Percentiles rank a stretch among this genome's conserved stretches.
Evolutionary conservation across 78 protist species (phyloP).

Genomic region (Salpingoeca rosetta): DNA sequence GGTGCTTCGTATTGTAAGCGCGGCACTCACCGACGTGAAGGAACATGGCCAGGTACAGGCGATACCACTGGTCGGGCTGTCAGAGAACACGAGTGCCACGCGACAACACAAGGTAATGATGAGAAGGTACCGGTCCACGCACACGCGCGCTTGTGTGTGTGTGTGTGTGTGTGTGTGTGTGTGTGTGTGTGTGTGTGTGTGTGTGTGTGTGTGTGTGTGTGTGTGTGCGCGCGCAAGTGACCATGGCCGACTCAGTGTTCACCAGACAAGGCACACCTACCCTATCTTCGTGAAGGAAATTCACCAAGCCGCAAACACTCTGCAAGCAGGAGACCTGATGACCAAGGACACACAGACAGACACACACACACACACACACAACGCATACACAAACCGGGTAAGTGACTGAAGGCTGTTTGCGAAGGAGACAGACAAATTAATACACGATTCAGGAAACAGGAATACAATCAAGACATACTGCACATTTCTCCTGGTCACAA

Average conservation of each 20-base stretch:
- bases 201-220: background rate
- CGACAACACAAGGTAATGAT: too few relatives aligned
- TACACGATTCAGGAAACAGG: too few relatives aligned
- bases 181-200: slow-evolving; percentile 2
- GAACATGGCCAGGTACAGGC: background rate
- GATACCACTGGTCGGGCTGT: background rate
- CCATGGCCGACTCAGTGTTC: background rate
- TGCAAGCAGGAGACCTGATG: background rate
- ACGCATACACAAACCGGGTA: too few relatives aligned
- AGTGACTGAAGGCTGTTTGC: too few relatives aligned
- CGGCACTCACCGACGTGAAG: background rate
- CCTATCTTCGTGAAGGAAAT: background rate
- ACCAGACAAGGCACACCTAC: background rate
- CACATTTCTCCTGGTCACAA: too few relatives aligned
- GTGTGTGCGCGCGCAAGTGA: background rate
- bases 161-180: too few relatives aligned
- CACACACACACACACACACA: slow-evolving; percentile 12
- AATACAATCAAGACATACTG: too few relatives aligned
- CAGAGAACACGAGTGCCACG: background rate
- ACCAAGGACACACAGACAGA: background rate
- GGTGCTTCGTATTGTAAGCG: too few relatives aligned
- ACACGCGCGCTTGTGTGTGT: too few relatives aligned
- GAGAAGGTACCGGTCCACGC: too few relatives aligned
- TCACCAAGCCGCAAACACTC: background rate
- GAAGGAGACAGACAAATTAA: too few relatives aligned